A percentile compares a stretch with the other conserved stretches of the same genome.
Conservation (phyloP, 768 basidiomycete genomes). For the Tulasnella sp. region DNA sequence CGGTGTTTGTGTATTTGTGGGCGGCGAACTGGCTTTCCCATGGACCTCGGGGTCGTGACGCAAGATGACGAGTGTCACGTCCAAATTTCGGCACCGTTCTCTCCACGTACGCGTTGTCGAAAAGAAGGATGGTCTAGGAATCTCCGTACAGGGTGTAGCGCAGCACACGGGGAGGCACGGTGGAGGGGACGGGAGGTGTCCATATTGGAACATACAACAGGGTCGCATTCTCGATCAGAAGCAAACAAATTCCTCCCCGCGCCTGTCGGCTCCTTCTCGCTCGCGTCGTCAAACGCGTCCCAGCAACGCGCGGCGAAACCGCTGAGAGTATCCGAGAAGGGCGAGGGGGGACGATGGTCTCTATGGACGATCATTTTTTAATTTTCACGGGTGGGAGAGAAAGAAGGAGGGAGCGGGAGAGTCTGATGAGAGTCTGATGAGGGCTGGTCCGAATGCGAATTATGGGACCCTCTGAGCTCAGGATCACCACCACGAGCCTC, state of each 20-base stretch:
- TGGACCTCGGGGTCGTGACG: background rate
- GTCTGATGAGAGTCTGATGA: background rate
- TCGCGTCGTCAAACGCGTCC: background rate
- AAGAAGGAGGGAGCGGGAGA: background rate
- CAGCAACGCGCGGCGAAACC: background rate
- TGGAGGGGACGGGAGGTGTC: background rate
- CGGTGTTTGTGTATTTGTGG: background rate
- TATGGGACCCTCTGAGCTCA: background rate
- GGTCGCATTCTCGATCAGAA: background rate
- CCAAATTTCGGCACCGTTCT: background rate
- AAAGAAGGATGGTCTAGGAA: background rate
- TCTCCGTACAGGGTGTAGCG: background rate
- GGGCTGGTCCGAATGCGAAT: background rate
- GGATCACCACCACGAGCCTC: background rate
- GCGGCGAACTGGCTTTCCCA: background rate
- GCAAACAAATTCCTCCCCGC: background rate
- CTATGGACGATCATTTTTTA: background rate
- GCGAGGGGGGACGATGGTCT: background rate
- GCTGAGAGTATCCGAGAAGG: background rate
- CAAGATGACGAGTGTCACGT: background rate
- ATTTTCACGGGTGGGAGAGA: background rate
- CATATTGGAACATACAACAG: background rate
- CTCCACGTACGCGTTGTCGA: background rate
- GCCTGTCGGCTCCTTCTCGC: background rate
- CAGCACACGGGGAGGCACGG: background rate